Evolutionary conservation across 2,329 filamentous ascomycete species (phyloP), one percentile per base, ranked within the genome.

Genomic region (Aschersonia sp.): DNA sequence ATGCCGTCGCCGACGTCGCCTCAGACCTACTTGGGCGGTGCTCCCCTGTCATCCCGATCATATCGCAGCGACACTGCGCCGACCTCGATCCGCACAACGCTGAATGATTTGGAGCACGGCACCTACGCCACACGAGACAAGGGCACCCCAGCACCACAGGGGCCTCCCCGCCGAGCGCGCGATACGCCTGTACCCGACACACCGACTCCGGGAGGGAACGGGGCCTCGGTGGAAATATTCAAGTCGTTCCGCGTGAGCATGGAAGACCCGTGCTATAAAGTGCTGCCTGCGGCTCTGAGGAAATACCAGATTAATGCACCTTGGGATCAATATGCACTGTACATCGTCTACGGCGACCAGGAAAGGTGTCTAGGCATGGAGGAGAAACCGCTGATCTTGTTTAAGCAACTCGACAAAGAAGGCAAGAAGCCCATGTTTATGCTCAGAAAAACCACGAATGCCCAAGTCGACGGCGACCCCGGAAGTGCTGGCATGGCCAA

Each of bases 351-450:
- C 57, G 92, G 92, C n/a, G 89, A 97, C 59, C 88, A 97, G 65
- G 92, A 98, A 68, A 82, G 92, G 11, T 97, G 90, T 63, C 68
- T 98, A 39, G 87, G 85, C 1, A 71, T 95, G 54, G 85, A 97
- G 49, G 92, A 98, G 67, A 90, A 94, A 58, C 92, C 92, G 8
- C 70, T 98, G 50, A 94, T 96, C 52, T 68, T 98, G 52, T 98
- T 98, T 69, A 98, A 98, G 68, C 89, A 97, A 63, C 71, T 98
- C 49, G 89, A 97, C 61, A 89, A 89, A 63, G 92, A 97, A 68
- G 92, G 92, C 44, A 85, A 94, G 67, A 98, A 97, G 63, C 92
- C 92, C 29, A 97, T 97, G 92, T 98, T 98, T 60, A 98, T 98
- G 92, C 70, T 98, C 49, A 73, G 92, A 49, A 80, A 80, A 64